phyloP scores from a whole-genome alignment of 805 yeast species.

The Metschnikowia amazonensis region DNA sequence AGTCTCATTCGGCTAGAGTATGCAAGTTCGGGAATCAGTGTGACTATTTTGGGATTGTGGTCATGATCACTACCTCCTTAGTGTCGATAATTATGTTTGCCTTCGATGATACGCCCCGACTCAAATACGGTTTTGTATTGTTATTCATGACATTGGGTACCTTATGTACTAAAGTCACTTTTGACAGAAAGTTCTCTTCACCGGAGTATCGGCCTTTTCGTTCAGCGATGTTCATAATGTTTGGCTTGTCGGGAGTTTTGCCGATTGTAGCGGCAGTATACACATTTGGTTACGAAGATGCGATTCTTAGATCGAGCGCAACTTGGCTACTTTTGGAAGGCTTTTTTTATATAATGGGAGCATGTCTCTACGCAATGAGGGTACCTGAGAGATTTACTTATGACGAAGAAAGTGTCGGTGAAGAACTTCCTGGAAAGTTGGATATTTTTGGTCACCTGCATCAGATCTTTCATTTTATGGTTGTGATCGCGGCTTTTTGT shows the following conservation, averaged over 20 bases:
- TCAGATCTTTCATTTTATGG: conserved; percentile 76
- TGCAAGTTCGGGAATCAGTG: conserved; percentile 60
- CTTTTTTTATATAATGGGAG: conserved; percentile 71
- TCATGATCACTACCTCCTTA: conserved; percentile 49
- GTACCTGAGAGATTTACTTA: conserved; percentile 64
- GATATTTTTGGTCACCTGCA: conserved; percentile 80
- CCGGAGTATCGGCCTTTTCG: conserved; percentile 72
- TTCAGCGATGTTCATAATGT: conserved; percentile 71
- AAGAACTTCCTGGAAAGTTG: conserved; percentile 31
- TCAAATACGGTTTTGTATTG: conserved; percentile 37
- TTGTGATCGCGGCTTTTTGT: conserved; percentile 70
- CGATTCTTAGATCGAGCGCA: conserved; percentile 51
- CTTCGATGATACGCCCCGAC: conserved; percentile 41
- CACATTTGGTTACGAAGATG: conserved; percentile 47
- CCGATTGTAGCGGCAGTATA: conserved; percentile 59
- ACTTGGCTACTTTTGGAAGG: conserved; percentile 70
- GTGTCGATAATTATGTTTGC: conserved; percentile 35
- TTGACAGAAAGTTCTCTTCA: conserved; percentile 63
- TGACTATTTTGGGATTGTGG: conserved; percentile 73
- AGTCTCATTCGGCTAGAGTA: conserved; percentile 59
- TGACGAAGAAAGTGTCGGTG: conserved; percentile 19
- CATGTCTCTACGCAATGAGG: conserved; percentile 70
- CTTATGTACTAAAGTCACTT: conserved; percentile 59
- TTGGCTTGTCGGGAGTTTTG: conserved; percentile 73
- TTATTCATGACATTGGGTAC: conserved; percentile 55